These are phyloP conservation scores for Microcera coccophila DNA, from an alignment of 2,329 filamentous ascomycete genomes.

Conservation along the genomic window DNA sequence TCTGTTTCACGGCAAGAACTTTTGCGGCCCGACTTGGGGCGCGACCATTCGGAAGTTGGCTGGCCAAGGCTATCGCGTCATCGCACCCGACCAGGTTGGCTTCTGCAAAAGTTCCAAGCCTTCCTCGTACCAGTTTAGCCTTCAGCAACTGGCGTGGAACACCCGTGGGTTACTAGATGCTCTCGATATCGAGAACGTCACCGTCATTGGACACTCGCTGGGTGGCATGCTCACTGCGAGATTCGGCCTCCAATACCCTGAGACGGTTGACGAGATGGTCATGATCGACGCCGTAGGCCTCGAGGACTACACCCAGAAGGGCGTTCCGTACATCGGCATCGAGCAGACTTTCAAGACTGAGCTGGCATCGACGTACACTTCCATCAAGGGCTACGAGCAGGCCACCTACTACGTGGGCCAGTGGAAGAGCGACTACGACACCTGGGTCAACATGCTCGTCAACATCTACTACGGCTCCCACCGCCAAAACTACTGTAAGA, in stretches of 20 bases:
- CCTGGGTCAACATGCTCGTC: conserved; percentile 53
- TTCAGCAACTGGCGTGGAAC: conserved; percentile 50
- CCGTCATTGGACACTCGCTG: conserved; percentile 52
- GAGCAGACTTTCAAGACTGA: conserved; percentile 39
- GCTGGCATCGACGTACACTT: conserved; percentile 38
- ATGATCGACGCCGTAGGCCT: conserved; percentile 50
- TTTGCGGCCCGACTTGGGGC: conserved; percentile 52
- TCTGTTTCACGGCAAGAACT: conserved; percentile 54
- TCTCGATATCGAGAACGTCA: conserved; percentile 41
- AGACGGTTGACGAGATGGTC: conserved; percentile 40
- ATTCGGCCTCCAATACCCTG: conserved; percentile 49
- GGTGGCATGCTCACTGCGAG: conserved; percentile 52
- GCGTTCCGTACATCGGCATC: conserved; percentile 44
- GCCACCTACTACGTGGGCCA: conserved; percentile 45
- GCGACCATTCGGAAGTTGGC: conserved; percentile 42
- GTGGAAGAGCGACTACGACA: conserved; percentile 49
- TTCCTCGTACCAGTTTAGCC: conserved; percentile 47
- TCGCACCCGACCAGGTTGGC: conserved; percentile 52
- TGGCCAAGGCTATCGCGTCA: conserved; percentile 46
- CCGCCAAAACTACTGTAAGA: conserved; percentile 40
- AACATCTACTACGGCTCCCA: conserved; percentile 47
- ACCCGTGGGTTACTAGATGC: conserved; percentile 44
- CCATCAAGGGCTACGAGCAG: conserved; percentile 46
- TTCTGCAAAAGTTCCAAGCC: conserved; percentile 57
- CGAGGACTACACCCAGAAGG: conserved; percentile 51